phyloP scores from a whole-genome alignment of 1,139 yeast genomes.

The Scheffersomyces stambukii region DNA sequence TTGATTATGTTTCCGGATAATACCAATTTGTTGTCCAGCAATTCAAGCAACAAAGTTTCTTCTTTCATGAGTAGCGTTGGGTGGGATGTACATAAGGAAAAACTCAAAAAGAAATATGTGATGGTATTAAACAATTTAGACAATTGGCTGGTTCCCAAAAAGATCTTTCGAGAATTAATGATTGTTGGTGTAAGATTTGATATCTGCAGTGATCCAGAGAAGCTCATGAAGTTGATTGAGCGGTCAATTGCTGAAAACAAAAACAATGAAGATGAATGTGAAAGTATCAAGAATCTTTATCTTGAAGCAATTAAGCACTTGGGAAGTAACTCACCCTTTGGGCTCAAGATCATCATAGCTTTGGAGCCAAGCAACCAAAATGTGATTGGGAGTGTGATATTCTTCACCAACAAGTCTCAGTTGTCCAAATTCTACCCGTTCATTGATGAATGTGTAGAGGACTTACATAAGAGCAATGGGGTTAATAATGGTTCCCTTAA shows the following conservation, averaged over 20 bases:
- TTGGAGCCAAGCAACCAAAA: constrained; percentile 52
- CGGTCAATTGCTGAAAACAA: constrained; percentile 6
- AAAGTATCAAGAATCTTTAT: constrained; percentile 16
- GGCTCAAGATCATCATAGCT: constrained; percentile 51
- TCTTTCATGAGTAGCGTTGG: constrained; percentile 37
- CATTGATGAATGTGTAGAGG: constrained; percentile 27
- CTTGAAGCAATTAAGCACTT: constrained; percentile 22
- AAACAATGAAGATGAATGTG: constrained; percentile 4
- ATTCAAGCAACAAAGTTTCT: constrained; percentile 18
- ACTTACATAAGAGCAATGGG: constrained; percentile 1
- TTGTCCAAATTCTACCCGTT: constrained; percentile 53
- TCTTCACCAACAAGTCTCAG: constrained; percentile 47
- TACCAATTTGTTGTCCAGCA: too few relatives aligned
- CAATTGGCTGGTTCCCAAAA: constrained; percentile 52
- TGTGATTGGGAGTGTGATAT: constrained; percentile 52
- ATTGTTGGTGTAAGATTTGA: constrained; percentile 60
- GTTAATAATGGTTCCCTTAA: constrained; percentile 2
- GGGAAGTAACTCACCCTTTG: constrained; percentile 17
- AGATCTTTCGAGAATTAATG: constrained; percentile 53
- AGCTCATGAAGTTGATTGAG: constrained; percentile 34
- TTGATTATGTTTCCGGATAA: constrained; percentile 41
- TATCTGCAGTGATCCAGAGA: constrained; percentile 42
- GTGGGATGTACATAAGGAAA: constrained; percentile 25
- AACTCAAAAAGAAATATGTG: constrained; percentile 26
- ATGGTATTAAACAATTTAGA: constrained; percentile 35